Conservation (phyloP, 148 eudicot species). For the Diospyros kaki region DNA sequence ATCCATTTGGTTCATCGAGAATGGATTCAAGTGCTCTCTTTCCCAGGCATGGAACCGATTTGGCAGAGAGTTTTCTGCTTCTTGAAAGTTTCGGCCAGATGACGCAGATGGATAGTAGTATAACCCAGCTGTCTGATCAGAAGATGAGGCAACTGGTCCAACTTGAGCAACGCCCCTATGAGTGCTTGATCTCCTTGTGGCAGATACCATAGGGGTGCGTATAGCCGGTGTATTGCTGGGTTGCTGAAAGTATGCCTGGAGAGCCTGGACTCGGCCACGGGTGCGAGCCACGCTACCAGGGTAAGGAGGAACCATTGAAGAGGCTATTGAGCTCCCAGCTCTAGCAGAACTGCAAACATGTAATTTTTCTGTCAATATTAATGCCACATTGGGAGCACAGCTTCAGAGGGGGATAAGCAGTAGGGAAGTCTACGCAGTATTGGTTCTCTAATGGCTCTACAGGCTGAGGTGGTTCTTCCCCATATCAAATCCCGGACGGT, state of each 20-base stretch:
- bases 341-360: conserved; percentile 49
- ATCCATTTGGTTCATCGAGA: conserved; percentile 43
- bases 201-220: conserved; percentile 41
- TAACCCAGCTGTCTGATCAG: conserved; percentile 60
- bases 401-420: too few relatives aligned
- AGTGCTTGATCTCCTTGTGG: conserved; percentile 49
- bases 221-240: conserved; percentile 46
- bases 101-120: conserved; percentile 59
- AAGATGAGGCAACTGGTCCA: conserved; percentile 47
- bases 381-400: neutral
- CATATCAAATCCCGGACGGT: neutral
- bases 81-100: conserved; percentile 46
- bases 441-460: too few relatives aligned
- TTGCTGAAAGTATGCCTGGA: conserved; percentile 85
- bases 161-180: conserved; percentile 48
- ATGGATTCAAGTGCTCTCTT: conserved; percentile 47
- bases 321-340: conserved; percentile 55
- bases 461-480: too few relatives aligned
- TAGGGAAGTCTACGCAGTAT: too few relatives aligned
- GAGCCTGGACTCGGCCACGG: conserved; percentile 75
- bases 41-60: conserved; percentile 57
- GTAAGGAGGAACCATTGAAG: conserved; percentile 75
- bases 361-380: neutral
- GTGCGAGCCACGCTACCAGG: conserved; percentile 84
- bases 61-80: conserved; percentile 42